Evolutionary conservation across 805 yeast species (phyloP).

Genomic region (Metschnikowia koreensis): DNA sequence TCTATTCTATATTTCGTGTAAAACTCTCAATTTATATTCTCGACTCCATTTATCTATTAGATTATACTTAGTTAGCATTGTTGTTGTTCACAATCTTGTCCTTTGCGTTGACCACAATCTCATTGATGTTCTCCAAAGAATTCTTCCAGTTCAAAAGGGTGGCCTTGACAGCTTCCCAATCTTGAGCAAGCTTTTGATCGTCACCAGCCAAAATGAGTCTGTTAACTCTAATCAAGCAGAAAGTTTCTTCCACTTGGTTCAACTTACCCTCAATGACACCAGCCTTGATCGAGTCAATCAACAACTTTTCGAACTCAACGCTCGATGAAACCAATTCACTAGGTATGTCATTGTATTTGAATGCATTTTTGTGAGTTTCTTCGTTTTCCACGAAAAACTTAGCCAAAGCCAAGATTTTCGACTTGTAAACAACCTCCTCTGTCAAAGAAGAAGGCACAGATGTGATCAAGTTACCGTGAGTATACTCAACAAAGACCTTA

Average conservation of each 20-base stretch:
- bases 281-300: conserved; percentile 43
- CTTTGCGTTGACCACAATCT: conserved; percentile 41
- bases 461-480: conserved; percentile 34
- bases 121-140: conserved; percentile 40
- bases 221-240: conserved; percentile 41
- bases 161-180: conserved; percentile 36
- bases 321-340: conserved; percentile 25
- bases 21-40: background rate
- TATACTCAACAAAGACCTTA: conserved; percentile 30
- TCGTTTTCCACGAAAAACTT: conserved; percentile 32
- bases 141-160: conserved; percentile 39
- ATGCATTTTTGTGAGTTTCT: conserved; percentile 24
- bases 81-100: conserved; percentile 37
- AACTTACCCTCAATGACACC: conserved; percentile 46
- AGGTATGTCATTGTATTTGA: conserved; percentile 39
- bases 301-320: conserved; percentile 37
- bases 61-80: conserved; percentile 17
- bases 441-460: conserved; percentile 23
- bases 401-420: conserved; percentile 41
- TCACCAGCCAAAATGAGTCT: conserved; percentile 41
- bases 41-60: conserved; percentile 6
- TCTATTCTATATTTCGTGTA: too few relatives aligned
- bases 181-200: conserved; percentile 26
- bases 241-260: conserved; percentile 41
- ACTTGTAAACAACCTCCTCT: conserved; percentile 31